A percentile compares a stretch with the other conserved stretches of the same genome.
These are phyloP conservation scores for Starmerella asiatica DNA, from an alignment of 805 yeast species.

Conservation along the genomic window DNA sequence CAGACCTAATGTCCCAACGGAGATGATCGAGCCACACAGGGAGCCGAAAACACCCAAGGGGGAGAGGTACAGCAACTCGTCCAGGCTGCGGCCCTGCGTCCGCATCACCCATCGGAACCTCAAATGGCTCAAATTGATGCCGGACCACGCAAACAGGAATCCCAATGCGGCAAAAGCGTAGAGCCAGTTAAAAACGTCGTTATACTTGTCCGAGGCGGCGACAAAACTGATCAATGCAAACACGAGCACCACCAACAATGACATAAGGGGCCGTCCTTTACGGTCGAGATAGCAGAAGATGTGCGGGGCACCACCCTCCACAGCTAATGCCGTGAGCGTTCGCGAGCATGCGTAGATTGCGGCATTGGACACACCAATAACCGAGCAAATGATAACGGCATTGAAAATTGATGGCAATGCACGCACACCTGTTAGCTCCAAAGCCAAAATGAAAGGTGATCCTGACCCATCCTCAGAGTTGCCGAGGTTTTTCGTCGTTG, in stretches of 20 bases:
- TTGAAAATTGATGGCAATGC: constrained; percentile 66
- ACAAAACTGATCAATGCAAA: constrained; percentile 47
- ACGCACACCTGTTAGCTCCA: constrained; percentile 46
- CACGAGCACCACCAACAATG: constrained; percentile 35
- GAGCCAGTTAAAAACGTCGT: constrained; percentile 22
- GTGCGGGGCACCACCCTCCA: constrained; percentile 48
- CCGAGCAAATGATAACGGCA: constrained; percentile 62
- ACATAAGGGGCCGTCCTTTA: constrained; percentile 63
- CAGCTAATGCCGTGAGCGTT: constrained; percentile 51
- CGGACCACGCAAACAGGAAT: constrained; percentile 21
- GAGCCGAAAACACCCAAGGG: constrained; percentile 63
- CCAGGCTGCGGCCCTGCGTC: constrained; percentile 52
- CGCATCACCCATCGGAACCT: constrained; percentile 45
- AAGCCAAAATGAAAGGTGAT: constrained; percentile 77
- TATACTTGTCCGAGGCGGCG: constrained; percentile 38
- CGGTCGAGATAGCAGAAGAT: constrained; percentile 57
- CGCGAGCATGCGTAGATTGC: constrained; percentile 58
- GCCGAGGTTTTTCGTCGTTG: constrained; percentile 40
- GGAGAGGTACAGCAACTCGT: constrained; percentile 53
- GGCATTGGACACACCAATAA: constrained; percentile 66
- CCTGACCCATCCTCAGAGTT: constrained; percentile 40
- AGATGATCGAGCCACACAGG: constrained; percentile 43
- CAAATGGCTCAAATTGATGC: constrained; percentile 14
- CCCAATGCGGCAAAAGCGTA: constrained; percentile 21
- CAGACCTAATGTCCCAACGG: constrained; percentile 48